These are phyloP conservation scores for Baorangia bicolor DNA, from an alignment of 768 basidiomycete species.

Conservation along the genomic window DNA sequence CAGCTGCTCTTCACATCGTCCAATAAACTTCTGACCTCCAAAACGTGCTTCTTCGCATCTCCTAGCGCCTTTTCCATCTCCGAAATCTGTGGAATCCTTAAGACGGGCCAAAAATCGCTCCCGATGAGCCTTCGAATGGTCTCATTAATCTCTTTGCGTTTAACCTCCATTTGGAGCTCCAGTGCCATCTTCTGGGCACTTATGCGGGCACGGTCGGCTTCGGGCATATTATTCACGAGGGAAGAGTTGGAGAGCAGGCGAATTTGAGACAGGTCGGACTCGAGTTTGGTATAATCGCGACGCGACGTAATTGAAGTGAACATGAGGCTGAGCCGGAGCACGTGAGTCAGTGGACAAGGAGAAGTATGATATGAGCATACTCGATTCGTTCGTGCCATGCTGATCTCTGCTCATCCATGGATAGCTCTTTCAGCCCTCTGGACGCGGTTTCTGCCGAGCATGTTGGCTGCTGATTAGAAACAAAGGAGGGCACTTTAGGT, in stretches of 20 bases:
- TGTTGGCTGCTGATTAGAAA: slow-evolving; percentile 8
- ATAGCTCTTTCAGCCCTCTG: slow-evolving; percentile 20
- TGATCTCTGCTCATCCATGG: slow-evolving; percentile 37
- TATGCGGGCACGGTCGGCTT: slow-evolving; percentile 25
- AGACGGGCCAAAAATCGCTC: slow-evolving; percentile 41
- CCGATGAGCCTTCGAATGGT: slow-evolving; percentile 32
- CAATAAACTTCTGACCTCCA: slow-evolving; percentile 28
- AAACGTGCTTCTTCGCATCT: slow-evolving; percentile 30
- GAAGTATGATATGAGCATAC: slow-evolving; percentile 27
- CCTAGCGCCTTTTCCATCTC: slow-evolving; percentile 24
- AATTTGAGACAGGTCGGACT: slow-evolving; percentile 33
- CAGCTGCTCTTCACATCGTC: slow-evolving; percentile 25
- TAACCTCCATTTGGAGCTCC: slow-evolving; percentile 26
- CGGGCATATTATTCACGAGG: slow-evolving; percentile 23
- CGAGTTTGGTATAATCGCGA: slow-evolving; percentile 31
- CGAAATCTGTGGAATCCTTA: slow-evolving; percentile 24
- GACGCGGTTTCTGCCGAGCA: background rate
- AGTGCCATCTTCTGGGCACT: slow-evolving; percentile 21
- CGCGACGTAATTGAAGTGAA: slow-evolving; percentile 35
- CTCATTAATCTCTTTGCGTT: slow-evolving; percentile 35
- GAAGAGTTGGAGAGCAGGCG: slow-evolving; percentile 26
- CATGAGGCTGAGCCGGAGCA: slow-evolving; percentile 31
- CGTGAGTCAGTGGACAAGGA: background rate
- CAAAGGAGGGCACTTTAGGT: slow-evolving; percentile 23
- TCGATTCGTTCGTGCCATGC: slow-evolving; percentile 42